These are phyloP conservation scores for Penicillium tannophilum DNA, from an alignment of 495 filamentous ascomycete genomes.

Conservation along the genomic window DNA sequence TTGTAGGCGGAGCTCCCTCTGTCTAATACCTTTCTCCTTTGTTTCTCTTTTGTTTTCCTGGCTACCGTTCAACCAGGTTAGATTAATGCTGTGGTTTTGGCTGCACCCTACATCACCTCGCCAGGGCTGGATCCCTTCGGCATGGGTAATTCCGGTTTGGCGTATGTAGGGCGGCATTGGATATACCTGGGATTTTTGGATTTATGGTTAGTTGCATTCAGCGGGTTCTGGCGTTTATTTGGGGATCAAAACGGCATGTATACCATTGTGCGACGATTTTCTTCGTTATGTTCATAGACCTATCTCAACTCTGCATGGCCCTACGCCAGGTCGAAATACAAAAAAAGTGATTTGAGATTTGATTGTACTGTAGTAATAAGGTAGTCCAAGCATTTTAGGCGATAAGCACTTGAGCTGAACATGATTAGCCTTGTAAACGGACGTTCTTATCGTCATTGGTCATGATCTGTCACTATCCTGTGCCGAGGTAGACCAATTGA, in stretches of 20 bases:
- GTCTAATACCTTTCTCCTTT: slow-evolving; percentile 25
- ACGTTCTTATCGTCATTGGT: background rate
- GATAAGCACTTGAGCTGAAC: too few species aligned
- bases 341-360: slow-evolving; percentile 30
- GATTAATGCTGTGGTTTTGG: slow-evolving; percentile 25
- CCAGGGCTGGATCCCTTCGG: slow-evolving; percentile 46
- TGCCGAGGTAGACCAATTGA: too few species aligned
- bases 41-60: slow-evolving; percentile 18
- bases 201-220: slow-evolving; percentile 32
- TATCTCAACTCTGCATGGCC: slow-evolving; percentile 39
- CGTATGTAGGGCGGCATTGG: slow-evolving; percentile 37
- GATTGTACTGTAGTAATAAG: background rate
- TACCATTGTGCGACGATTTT: slow-evolving; percentile 32
- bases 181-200: slow-evolving; percentile 21
- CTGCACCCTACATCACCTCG: slow-evolving; percentile 25
- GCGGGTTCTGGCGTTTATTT: slow-evolving; percentile 35
- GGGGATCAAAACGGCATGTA: slow-evolving; percentile 35
- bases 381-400: background rate
- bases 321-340: slow-evolving; percentile 27
- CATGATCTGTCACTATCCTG: background rate
- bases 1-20: slow-evolving; percentile 60
- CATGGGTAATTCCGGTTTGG: slow-evolving; percentile 31
- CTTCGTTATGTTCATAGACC: slow-evolving; percentile 37
- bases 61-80: slow-evolving; percentile 24
- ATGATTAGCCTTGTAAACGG: background rate